phyloP scores from a whole-genome alignment of 2,329 filamentous ascomycete genomes.

The Fusarium sp. region DNA sequence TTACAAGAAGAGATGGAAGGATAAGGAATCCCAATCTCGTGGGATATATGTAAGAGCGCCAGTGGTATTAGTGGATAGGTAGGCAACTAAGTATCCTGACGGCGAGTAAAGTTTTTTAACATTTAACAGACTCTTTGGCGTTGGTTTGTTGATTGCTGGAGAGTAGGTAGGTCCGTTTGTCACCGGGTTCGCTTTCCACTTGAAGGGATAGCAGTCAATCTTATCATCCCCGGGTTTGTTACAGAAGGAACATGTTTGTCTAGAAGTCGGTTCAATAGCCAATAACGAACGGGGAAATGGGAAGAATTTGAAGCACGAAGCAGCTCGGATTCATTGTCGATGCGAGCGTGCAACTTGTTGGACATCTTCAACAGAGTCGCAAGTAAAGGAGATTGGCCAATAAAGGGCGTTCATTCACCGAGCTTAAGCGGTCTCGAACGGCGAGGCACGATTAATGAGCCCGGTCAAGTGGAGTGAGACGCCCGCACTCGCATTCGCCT shows the following conservation, averaged over 20 bases:
- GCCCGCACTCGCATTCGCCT: conserved; percentile 41
- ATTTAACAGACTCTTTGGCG: too few species aligned
- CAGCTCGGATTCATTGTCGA: not conserved
- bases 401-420: not conserved
- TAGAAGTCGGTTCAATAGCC: not conserved
- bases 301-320: not conserved
- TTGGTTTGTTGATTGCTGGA: not conserved
- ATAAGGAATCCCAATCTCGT: too few species aligned
- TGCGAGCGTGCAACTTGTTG: too few species aligned
- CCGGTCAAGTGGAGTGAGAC: conserved; percentile 26
- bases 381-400: not conserved
- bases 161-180: not conserved
- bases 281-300: not conserved
- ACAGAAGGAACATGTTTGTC: not conserved
- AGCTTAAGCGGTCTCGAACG: not conserved
- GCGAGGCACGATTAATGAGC: not conserved
- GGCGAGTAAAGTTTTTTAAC: too few species aligned
- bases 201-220: not conserved
- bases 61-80: too few species aligned
- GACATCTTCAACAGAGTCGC: not conserved
- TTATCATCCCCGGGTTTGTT: not conserved
- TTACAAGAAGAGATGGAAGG: not conserved
- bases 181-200: not conserved
- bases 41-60: too few species aligned
- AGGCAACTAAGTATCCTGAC: too few species aligned